Conservation (phyloP, 192 early-diverging fungal genomes). For the Mycoemilia scoparia region DNA sequence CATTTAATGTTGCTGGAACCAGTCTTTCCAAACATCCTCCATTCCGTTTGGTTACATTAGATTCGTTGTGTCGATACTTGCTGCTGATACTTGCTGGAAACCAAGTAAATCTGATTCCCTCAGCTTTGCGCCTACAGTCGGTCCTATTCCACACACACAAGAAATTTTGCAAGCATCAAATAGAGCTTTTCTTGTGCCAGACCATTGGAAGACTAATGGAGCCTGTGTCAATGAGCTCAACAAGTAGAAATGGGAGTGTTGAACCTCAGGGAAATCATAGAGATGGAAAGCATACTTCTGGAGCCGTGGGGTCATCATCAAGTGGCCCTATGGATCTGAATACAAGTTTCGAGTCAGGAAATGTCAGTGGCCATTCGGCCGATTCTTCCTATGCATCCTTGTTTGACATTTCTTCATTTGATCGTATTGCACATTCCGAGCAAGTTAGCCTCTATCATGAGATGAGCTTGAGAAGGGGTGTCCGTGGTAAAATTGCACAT, state of each 20-base stretch:
- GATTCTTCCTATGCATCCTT: no score
- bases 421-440: slow-evolving; percentile 16
- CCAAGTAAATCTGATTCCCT: slow-evolving; percentile 13
- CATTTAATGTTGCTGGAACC: slow-evolving; percentile 67
- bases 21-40: slow-evolving; percentile 46
- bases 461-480: slow-evolving; percentile 14
- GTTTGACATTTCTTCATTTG: no score
- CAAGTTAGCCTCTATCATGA: slow-evolving; percentile 19
- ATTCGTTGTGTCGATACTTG: slow-evolving; percentile 71
- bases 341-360: no score
- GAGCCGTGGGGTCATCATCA: no score
- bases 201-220: slow-evolving; percentile 23
- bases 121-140: slow-evolving; percentile 31
- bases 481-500: slow-evolving; percentile 29
- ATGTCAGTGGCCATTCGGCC: no score
- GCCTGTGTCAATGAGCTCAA: no score
- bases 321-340: no score
- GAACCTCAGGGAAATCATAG: no score
- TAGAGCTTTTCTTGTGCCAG: slow-evolving; percentile 30
- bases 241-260: no score
- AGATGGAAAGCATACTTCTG: no score
- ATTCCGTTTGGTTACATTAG: slow-evolving; percentile 49
- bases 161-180: slow-evolving; percentile 14
- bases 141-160: slow-evolving; percentile 26
- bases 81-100: slow-evolving; percentile 44